Percentiles rank a stretch among this genome's conserved stretches.
These are phyloP conservation scores for Backusella morwellensis DNA, from an alignment of 192 early-diverging fungal genomes.

Conservation along the genomic window DNA sequence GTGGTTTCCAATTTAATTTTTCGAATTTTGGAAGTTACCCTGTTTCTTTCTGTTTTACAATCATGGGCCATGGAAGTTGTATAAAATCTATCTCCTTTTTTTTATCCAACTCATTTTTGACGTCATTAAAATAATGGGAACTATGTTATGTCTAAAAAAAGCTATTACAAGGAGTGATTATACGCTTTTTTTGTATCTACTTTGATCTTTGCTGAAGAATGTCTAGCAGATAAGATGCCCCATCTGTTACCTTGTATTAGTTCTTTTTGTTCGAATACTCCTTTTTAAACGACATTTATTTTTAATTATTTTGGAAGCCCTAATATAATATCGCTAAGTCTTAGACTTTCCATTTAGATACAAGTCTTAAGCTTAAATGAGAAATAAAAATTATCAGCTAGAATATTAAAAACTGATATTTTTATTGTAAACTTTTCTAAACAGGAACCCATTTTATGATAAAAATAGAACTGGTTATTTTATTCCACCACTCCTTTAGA, in stretches of 20 bases:
- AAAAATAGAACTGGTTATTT: background rate
- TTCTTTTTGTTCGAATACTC: no score
- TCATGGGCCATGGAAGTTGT: background rate
- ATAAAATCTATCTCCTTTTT: background rate
- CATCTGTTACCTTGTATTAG: no score
- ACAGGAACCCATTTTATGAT: background rate
- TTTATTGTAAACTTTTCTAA: no score
- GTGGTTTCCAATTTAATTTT: no score
- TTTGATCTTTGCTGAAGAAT: background rate
- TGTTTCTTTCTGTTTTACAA: background rate
- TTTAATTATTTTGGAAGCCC: no score
- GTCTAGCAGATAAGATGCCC: background rate
- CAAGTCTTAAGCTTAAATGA: background rate
- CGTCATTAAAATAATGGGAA: background rate
- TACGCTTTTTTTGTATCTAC: background rate
- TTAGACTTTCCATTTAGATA: background rate
- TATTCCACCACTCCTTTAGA: background rate
- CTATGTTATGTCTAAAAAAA: background rate
- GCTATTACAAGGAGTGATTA: background rate
- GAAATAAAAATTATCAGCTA: background rate
- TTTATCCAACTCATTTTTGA: background rate
- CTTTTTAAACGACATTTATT: no score
- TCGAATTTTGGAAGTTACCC: no score
- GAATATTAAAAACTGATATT: background rate
- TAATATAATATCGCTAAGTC: background rate